Evolutionary conservation across 139 green algal genomes (phyloP), one percentile per base, ranked within the genome.

Genomic region (Auxenochlorella pyrenoidosa): DNA sequence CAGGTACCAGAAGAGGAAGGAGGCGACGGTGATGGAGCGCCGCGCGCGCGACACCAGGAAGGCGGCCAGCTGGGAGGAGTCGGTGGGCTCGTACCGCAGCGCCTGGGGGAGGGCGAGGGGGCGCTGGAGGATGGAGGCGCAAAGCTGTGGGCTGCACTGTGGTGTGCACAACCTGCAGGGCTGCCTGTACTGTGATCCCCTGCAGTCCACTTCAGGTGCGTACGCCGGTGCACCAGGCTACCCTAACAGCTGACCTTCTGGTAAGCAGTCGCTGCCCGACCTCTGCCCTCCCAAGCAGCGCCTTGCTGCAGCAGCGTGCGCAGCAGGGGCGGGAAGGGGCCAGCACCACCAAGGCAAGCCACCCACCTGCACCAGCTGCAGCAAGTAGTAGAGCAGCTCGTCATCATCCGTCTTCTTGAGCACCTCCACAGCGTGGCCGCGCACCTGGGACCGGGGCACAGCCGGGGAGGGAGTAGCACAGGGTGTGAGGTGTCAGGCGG

Each of bases 371-470:
- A 98, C 95, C 68, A 99, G 94, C 91, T 98, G 97, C 90, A 99
- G 94, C 89, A 99, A 92, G 89, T 98, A 98, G 83, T 90, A 94
- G 5, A 95, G 86, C 81, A 99, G 92, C 94, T 98, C 96, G 68
- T 98, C 96, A 70, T 98, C 95, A 2, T 95, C 93, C 0, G 95
- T 94, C 19, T 85, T 51, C 68, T 93, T 76, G 65, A 98, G 89
- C 43, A 96, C 91, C 40, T 84, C 87, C 70, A 97, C 95, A 2
- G 95, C 95, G 83, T 97, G 92, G 22, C 85, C 88, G 15, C 96
- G 87, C 79, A 98, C 96, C 88, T 95, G 90, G 72, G 28, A 73
- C 28, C 30, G 36, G 63, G 22, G 73, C 24, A 78, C 34, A 38
- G 32, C 30, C 3, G 66, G 63, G 30, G 66, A 38, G 66, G 16